Evolutionary conservation across 2,329 filamentous ascomycete genomes (phyloP), one percentile per base, ranked within the genome.

Genomic region (Bretziella fagacearum): DNA sequence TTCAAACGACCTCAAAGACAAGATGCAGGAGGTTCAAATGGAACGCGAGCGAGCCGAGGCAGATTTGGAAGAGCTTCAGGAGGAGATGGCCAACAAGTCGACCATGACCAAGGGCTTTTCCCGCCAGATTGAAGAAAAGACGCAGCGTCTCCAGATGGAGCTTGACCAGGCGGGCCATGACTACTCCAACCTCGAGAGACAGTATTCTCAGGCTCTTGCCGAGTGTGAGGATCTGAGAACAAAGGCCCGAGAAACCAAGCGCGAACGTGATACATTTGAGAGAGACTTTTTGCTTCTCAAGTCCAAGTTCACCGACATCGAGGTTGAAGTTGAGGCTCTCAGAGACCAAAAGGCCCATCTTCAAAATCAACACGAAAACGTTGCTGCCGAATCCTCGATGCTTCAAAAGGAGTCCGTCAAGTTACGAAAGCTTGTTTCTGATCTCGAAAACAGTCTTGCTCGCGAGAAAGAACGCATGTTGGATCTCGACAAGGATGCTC

Each of bases 51-150:
- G 70, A 25, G 75, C 75, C 2, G 71, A 77, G 54, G 63, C 62
- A 5, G 70, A 80, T 50, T 63, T 80, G 13, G 69, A 77, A 54
- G 75, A 80, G 55, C 66, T 86, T 20, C 80, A 83, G 52, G 79
- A 84, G 46, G 82, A 86, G 55, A 75, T 86, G 70, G 72, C 80
- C 18, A 79, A 87, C 61, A 86, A 85, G 55, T 87, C 82, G 0
- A 71, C 85, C 30, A 75, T 76, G 46, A 82, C 80, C 10, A 85
- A 82, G 57, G 81, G 79, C 2, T 67, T 84, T 6, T 82, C 76
- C 45, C 73, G 81, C 26, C 81, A 87, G 60, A 70, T 84, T 15
- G 81, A 87, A 55, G 80, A 84, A 54, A 84, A 77, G 59, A 64
- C 76, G 6, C 63, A 67, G 44, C 74, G 75, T 26, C 63, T 87